Conservation (phyloP, 2,329 filamentous ascomycete genomes). For the Fusarium redolens region DNA sequence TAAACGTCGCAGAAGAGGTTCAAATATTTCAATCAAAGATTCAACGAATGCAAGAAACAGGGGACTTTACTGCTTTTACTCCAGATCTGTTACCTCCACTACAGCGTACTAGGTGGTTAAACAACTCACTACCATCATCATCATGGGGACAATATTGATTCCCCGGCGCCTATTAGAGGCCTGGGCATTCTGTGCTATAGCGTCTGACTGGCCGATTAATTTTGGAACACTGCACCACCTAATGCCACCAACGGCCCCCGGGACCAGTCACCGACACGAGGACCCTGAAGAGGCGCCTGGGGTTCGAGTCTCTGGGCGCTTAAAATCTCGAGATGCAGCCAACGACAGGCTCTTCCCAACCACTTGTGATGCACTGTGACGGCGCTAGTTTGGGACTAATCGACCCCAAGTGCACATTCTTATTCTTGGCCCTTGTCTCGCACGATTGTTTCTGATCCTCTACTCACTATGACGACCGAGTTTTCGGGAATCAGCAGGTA, state of each 20-base stretch:
- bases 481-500: slow-evolving; percentile 19
- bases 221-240: slow-evolving; percentile 42
- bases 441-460: slow-evolving; percentile 1
- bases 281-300: slow-evolving; percentile 27
- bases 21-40: not conserved
- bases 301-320: slow-evolving; percentile 38
- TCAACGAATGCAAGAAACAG: slow-evolving; percentile 11
- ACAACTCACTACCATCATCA: slow-evolving; percentile 7
- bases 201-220: slow-evolving; percentile 44
- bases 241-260: slow-evolving; percentile 30
- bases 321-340: slow-evolving; percentile 33
- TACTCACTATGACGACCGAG: slow-evolving; percentile 2
- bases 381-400: slow-evolving; percentile 38
- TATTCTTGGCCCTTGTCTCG: slow-evolving; percentile 7
- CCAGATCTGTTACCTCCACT: not conserved
- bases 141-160: slow-evolving; percentile 11
- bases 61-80: slow-evolving; percentile 30
- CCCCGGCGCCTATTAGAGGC: slow-evolving; percentile 43
- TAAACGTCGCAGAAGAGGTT: slow-evolving; percentile 27
- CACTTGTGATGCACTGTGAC: slow-evolving; percentile 43
- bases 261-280: slow-evolving; percentile 3
- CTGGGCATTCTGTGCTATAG: slow-evolving; percentile 22
- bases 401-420: slow-evolving; percentile 6
- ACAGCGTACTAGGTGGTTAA: not conserved
- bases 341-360: slow-evolving; percentile 36